A percentile compares a stretch with the other conserved stretches of the same genome.
These are phyloP conservation scores for Pythium phragmitis DNA, from an alignment of 352 stramenopile genomes.

Conservation along the genomic window DNA sequence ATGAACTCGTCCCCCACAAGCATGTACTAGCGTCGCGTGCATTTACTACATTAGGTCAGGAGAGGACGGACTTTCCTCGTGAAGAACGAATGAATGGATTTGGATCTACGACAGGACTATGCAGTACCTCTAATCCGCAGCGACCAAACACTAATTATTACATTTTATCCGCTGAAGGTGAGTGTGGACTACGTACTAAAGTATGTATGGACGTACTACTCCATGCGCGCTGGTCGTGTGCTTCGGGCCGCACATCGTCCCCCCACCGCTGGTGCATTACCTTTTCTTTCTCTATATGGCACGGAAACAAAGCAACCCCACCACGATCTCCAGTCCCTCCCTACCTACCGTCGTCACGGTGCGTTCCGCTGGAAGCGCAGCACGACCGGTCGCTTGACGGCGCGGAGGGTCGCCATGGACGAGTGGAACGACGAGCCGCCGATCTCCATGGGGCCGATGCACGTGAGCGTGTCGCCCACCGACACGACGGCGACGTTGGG, in stretches of 20 bases:
- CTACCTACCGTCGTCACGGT: conserved; percentile 5
- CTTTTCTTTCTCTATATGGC: conserved; percentile 28
- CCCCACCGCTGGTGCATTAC: neutral
- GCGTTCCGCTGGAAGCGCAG: conserved; percentile 62
- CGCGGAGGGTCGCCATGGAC: conserved; percentile 82
- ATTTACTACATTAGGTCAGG: neutral
- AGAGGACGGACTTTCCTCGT: neutral
- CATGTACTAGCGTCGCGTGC: conserved; percentile 36
- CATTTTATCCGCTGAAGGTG: conserved; percentile 19
- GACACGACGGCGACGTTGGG: conserved; percentile 70
- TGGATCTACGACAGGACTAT: too few relatives aligned
- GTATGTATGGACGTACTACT: neutral
- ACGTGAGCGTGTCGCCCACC: conserved; percentile 74
- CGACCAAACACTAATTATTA: conserved; percentile 34
- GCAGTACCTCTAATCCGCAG: neutral
- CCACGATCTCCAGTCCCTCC: neutral
- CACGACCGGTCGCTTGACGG: conserved; percentile 78
- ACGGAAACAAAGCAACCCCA: conserved; percentile 4
- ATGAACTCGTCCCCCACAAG: conserved; percentile 62
- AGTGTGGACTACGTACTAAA: neutral
- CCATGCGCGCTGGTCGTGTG: too few relatives aligned
- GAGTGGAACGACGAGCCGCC: conserved; percentile 76
- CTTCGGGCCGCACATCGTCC: too few relatives aligned
- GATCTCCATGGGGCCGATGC: conserved; percentile 80
- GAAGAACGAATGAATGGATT: too few relatives aligned